Evolutionary conservation across 176 grass and related monocot species (phyloP).

Genomic region (Tillandsia fasciculata): DNA sequence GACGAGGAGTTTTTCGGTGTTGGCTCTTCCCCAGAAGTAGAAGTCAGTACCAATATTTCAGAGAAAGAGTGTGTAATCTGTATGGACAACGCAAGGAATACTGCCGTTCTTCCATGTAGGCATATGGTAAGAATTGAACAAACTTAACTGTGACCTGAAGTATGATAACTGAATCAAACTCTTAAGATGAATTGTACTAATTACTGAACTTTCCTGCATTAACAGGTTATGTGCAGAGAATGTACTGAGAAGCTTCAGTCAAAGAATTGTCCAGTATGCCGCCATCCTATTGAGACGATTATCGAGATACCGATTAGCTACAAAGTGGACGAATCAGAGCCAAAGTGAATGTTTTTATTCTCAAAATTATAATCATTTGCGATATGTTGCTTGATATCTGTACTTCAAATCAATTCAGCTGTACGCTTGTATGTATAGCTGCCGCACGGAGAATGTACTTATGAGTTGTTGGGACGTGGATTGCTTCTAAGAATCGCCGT

Average conservation of each 20-base stretch:
- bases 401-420: too few relatives aligned
- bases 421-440: too few relatives aligned
- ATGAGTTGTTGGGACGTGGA: too few relatives aligned
- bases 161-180: neutral
- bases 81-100: constrained; percentile 50
- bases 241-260: constrained; percentile 42
- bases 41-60: constrained; percentile 31
- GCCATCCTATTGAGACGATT: constrained; percentile 33
- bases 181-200: neutral
- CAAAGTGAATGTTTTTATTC: too few relatives aligned
- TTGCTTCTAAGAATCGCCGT: too few relatives aligned
- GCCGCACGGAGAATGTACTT: too few relatives aligned
- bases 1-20: constrained; percentile 60
- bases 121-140: constrained; percentile 44
- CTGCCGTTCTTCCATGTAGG: constrained; percentile 50
- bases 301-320: constrained; percentile 20
- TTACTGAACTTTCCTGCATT: neutral
- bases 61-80: constrained; percentile 68
- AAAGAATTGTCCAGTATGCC: constrained; percentile 58
- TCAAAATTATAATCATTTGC: too few relatives aligned
- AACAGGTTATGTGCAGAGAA: constrained; percentile 53
- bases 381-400: too few relatives aligned
- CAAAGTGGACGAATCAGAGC: too few relatives aligned
- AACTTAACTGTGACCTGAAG: neutral
- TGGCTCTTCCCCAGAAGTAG: constrained; percentile 25